Evolutionary conservation across 352 stramenopile species (phyloP), one percentile per base, ranked within the genome.

Genomic region (Blastocystis sp.): DNA sequence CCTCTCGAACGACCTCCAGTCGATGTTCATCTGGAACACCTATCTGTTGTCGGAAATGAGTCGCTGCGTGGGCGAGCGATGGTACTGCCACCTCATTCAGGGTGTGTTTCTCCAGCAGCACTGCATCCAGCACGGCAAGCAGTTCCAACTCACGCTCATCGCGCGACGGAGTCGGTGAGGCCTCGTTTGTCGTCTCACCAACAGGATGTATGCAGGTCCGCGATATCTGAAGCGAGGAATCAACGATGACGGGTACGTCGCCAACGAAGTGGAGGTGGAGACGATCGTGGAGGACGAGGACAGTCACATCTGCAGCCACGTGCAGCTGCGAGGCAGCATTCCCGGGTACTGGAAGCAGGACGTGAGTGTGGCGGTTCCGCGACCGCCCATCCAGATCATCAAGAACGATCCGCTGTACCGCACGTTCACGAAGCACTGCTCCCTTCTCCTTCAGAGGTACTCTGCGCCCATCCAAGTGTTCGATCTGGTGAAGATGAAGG

Each of bases 311-410:
- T 87, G 97, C 92, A 24, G 95, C 92, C 1, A 98, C 86, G 91
- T 99, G 51, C 96, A 99, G 89, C 94, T 99, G 65, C 93, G 97
- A 42, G 96, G 96, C 3, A 98, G 94, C 1, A 98, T 99, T 88
- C 97, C 97, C n/a, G 97, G 97, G 0, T 98, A 97, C 87, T 99
- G 97, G 97, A 97, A 94, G 0, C 97, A 99, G 88, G 95, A 98
- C 85, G 97, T 93, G 3, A 97, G 91, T 42, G 94, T 97, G 4
- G 97, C 95, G 6, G 92, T 98, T 59, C 96, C 96, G 0, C 98
- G 98, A 87, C 96, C 96, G 1, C 95, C 95, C 0, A 99, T 99
- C 54, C 92, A 94, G 88, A 87, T 98, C 34, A 97, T 97, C 86
- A 91, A 94, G 53, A 93, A 98, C 3, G 96, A 99, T 89, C 94